Base-by-base conservation (phyloP, 805 yeast genomes). In the Wickerhamomyces rabaulensis region DNA sequence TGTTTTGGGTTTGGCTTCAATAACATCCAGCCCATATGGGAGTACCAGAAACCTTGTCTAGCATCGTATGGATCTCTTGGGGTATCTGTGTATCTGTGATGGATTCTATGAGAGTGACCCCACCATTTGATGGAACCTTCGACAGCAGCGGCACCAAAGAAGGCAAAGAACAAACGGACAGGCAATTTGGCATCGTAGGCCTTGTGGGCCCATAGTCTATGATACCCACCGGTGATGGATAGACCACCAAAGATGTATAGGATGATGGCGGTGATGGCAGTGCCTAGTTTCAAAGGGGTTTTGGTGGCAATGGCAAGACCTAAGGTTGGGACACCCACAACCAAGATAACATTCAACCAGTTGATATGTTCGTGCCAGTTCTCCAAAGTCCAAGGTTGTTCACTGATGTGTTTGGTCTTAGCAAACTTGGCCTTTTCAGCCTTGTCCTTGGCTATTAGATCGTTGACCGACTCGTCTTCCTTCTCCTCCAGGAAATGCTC, bases 41-140 rank as follows among this genome's bases (percentile, higher is more conserved):
- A 79, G 62, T 76, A 87, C 89, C 91, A 85, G 65, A 86, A 80
- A 16, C 95, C 95, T 60, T 72, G 73, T 70, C 91, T 78, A 17
- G 95, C 94, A 63, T 87, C 94, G 62, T 86, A 87, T 44, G 95
- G 95, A 66, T 87, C 95, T 71, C 92, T 79, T 47, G 65, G 61
- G 23, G 94, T 87, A 67, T 87, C 95, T 6, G 94, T 86, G 68
- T 84, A 87, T 71, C 95, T 76, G 69, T 87, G 95, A 65, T 87
- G 95, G 47, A 86, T 75, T 76, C 95, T 78, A 68, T 87, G 95
- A 44, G 85, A 76, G 64, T 86, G 94, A 41, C 84, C 79, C 95
- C 95, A 87, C 94, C 94, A 86, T 66, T 86, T 86, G 65, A 86
- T 81, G 38, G 92, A 84, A 54, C 95, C 95, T 65, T 86, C 90